A percentile compares a stretch with the other conserved stretches of the same genome.
phyloP scores from a whole-genome alignment of 1,139 yeast genomes.

The Blastobotrys malaysiensis region DNA sequence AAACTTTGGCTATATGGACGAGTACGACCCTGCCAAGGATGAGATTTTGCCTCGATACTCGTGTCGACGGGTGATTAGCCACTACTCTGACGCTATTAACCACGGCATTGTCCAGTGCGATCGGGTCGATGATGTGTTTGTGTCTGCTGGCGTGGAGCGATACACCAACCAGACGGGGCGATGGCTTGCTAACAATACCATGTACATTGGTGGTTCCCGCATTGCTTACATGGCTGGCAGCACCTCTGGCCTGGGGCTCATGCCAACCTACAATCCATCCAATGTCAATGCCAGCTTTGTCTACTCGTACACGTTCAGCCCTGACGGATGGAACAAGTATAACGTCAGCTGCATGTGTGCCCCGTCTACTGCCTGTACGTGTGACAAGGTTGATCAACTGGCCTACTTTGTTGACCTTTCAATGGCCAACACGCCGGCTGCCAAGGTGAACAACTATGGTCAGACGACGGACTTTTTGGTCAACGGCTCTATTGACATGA shows the following conservation, averaged over 20 bases:
- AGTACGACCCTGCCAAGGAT: not conserved
- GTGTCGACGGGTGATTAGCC: not conserved
- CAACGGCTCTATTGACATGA: not conserved
- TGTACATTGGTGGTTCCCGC: not conserved
- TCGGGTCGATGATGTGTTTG: not conserved
- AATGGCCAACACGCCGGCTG: not conserved
- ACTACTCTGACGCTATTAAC: not conserved
- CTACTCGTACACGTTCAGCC: not conserved
- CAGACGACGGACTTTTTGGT: not conserved
- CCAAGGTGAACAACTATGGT: not conserved
- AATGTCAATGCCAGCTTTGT: not conserved
- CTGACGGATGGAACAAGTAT: not conserved
- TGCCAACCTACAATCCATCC: not conserved
- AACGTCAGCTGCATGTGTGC: slow-evolving; percentile 2
- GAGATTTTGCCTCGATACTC: not conserved
- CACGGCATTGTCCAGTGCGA: not conserved
- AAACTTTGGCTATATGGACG: not conserved
- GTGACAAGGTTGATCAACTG: slow-evolving; percentile 1
- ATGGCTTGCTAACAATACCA: not conserved
- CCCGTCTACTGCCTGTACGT: not conserved
- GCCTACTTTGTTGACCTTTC: slow-evolving; percentile 3
- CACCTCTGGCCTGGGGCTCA: not conserved
- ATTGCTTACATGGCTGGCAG: not conserved
- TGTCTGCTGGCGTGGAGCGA: not conserved
- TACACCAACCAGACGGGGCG: not conserved